These are phyloP conservation scores for Nothophaeocryptopus gaeumannii DNA, from an alignment of 2,329 filamentous ascomycete species.

Conservation along the genomic window DNA sequence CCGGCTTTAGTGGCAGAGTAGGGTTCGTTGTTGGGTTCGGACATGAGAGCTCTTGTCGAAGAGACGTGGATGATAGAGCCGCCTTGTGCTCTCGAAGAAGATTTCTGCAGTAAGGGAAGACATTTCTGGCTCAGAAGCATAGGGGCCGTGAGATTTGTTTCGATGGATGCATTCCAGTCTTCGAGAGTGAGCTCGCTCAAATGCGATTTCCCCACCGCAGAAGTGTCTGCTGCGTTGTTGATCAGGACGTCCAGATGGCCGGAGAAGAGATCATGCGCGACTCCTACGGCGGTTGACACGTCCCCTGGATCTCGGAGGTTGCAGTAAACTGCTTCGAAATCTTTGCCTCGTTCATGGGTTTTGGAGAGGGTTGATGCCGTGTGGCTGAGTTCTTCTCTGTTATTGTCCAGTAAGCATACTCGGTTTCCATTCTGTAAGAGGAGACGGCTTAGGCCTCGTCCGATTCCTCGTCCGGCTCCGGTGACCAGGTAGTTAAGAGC, in stretches of 20 bases:
- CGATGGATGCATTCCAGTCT: constrained; percentile 39
- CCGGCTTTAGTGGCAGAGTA: constrained; percentile 53
- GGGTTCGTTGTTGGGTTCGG: constrained; percentile 50
- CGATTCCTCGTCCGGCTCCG: constrained; percentile 39
- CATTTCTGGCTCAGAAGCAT: constrained; percentile 31
- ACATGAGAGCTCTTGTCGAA: constrained; percentile 50
- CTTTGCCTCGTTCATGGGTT: constrained; percentile 13
- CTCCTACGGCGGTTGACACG: constrained; percentile 31
- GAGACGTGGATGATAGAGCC: constrained; percentile 47
- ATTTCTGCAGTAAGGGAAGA: constrained; percentile 28
- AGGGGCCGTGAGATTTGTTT: constrained; percentile 41
- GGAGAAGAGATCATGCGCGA: constrained; percentile 36
- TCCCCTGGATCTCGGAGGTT: constrained; percentile 30
- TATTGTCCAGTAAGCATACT: constrained; percentile 42
- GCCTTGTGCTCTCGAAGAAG: constrained; percentile 14
- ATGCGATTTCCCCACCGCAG: constrained; percentile 33
- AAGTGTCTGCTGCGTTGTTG: constrained; percentile 44
- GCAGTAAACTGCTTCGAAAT: constrained; percentile 25
- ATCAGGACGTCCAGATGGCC: constrained; percentile 42
- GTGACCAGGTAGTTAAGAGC: constrained; percentile 37
- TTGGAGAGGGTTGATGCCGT: constrained; percentile 30
- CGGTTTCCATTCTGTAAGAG: constrained; percentile 41
- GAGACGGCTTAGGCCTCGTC: constrained; percentile 37
- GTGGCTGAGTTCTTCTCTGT: constrained; percentile 40
- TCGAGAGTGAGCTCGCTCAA: constrained; percentile 37